Percentiles rank a stretch among this genome's conserved stretches.
phyloP scores from a whole-genome alignment of 176 grass and related monocot genomes.

The Miscanthus lutarioriparius region DNA sequence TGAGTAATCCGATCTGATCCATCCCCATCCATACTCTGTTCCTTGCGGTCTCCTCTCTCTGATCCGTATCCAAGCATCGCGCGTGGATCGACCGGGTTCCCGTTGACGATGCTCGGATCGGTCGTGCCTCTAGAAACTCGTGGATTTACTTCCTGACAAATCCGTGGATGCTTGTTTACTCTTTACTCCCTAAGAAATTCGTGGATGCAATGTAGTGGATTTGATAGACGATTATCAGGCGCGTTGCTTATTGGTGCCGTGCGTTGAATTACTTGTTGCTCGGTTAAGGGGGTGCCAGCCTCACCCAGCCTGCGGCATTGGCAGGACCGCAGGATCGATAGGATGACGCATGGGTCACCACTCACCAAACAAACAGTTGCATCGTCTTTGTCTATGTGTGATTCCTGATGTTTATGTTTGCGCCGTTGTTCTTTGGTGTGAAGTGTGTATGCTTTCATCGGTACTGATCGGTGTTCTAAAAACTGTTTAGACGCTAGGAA shows the following conservation, averaged over 20 bases:
- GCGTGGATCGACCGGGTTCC: not conserved
- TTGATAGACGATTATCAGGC: not conserved
- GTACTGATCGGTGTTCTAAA: not conserved
- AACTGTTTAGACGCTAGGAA: not conserved
- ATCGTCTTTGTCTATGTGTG: not conserved
- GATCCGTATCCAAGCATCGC: not conserved
- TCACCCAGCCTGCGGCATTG: not conserved
- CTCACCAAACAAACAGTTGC: not conserved
- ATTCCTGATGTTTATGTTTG: not conserved
- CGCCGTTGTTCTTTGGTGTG: not conserved
- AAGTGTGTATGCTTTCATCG: not conserved
- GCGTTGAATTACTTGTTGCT: not conserved
- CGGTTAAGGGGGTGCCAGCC: not conserved
- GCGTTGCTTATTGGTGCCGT: not conserved
- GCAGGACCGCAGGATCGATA: not conserved
- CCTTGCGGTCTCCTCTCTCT: not conserved
- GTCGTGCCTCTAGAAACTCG: not conserved
- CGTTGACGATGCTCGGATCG: constrained; percentile 11
- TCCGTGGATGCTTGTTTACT: not conserved
- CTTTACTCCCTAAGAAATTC: not conserved
- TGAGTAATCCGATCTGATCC: constrained; percentile 39
- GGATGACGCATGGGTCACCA: not conserved
- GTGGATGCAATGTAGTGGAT: not conserved
- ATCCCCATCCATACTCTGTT: not conserved
- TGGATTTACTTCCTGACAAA: not conserved